phyloP scores from a whole-genome alignment of 176 grass and related monocot genomes.

The Avena atlantica region DNA sequence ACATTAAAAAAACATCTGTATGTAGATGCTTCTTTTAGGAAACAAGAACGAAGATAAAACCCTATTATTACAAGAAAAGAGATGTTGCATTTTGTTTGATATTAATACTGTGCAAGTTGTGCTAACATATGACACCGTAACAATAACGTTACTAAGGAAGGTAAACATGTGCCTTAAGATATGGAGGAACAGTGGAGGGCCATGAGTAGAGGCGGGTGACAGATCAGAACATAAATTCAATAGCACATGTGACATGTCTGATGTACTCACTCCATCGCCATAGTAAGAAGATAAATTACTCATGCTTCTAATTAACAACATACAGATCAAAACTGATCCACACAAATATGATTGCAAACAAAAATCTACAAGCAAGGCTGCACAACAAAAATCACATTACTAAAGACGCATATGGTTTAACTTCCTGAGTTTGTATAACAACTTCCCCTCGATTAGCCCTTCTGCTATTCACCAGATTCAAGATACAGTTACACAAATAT shows the following conservation, averaged over 20 bases:
- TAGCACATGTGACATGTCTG: slow-evolving; percentile 17
- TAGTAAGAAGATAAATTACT: slow-evolving; percentile 1
- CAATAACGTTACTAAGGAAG: not conserved
- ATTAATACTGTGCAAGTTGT: not conserved
- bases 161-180: slow-evolving; percentile 2
- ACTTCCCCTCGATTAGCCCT: not conserved
- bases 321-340: not conserved
- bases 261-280: slow-evolving; percentile 35
- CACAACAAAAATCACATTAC: slow-evolving; percentile 1
- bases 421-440: not conserved
- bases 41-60: not conserved
- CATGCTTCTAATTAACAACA: not conserved
- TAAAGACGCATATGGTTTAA: slow-evolving; percentile 27
- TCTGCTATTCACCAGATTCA: slow-evolving; percentile 9
- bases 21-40: not conserved
- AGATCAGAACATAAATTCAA: slow-evolving; percentile 24
- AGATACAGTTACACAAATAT: slow-evolving; percentile 8
- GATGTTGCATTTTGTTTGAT: not conserved
- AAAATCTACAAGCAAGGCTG: not conserved
- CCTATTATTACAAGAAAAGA: not conserved
- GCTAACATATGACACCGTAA: not conserved
- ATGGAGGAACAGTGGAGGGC: not conserved
- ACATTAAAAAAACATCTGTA: not conserved
- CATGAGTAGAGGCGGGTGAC: slow-evolving; percentile 2
- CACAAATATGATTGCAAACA: not conserved